Evolutionary conservation across 2,329 filamentous ascomycete species (phyloP).

Genomic region (Cyclaneusma minus): DNA sequence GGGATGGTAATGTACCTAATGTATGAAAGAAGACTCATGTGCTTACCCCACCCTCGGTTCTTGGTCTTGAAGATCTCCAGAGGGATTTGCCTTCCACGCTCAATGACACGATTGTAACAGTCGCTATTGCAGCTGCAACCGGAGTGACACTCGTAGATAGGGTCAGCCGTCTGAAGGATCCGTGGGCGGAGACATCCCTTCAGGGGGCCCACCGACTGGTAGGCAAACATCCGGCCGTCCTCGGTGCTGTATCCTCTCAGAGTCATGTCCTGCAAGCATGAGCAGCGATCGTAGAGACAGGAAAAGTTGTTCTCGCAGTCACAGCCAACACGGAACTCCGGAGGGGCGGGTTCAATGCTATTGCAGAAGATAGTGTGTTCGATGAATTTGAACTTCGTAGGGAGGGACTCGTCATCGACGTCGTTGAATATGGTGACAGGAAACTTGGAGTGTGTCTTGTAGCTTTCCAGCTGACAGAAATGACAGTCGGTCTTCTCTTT

Average conservation of each 20-base stretch:
- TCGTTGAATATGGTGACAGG: slow-evolving; percentile 52
- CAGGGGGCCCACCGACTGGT: slow-evolving; percentile 38
- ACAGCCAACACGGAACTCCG: slow-evolving; percentile 54
- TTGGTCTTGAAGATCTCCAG: slow-evolving; percentile 64
- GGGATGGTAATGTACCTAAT: not conserved
- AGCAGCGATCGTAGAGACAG: slow-evolving; percentile 53
- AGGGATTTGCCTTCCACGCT: slow-evolving; percentile 53
- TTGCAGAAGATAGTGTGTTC: slow-evolving; percentile 39
- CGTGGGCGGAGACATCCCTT: slow-evolving; percentile 35
- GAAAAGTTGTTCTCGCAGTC: slow-evolving; percentile 41
- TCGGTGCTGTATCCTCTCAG: slow-evolving; percentile 19
- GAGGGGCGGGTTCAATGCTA: slow-evolving; percentile 42
- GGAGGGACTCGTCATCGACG: slow-evolving; percentile 37
- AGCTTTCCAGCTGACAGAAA: slow-evolving; percentile 43
- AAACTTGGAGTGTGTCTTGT: slow-evolving; percentile 29
- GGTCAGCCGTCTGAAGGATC: slow-evolving; percentile 35
- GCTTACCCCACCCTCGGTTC: slow-evolving; percentile 62
- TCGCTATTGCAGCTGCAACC: slow-evolving; percentile 46
- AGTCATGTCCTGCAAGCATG: slow-evolving; percentile 43
- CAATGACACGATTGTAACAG: slow-evolving; percentile 65
- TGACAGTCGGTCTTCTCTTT: slow-evolving; percentile 34
- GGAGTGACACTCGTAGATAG: slow-evolving; percentile 70
- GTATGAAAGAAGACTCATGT: not conserved
- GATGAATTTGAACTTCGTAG: slow-evolving; percentile 54
- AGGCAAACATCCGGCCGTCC: too few species aligned